phyloP scores from a whole-genome alignment of 306 rosid genomes.

The Sesbania bispinosa region DNA sequence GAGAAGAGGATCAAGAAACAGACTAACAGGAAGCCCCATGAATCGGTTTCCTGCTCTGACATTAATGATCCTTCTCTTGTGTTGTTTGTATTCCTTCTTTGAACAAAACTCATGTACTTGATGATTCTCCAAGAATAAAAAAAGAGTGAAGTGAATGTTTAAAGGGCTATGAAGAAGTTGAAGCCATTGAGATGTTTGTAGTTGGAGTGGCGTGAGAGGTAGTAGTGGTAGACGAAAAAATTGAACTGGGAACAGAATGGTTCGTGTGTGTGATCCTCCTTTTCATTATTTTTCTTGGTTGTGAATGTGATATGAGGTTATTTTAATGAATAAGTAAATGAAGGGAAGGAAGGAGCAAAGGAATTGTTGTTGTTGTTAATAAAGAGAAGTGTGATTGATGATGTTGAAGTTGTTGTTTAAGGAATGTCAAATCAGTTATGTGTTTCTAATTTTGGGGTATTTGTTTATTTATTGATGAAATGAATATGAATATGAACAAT shows the following conservation, averaged over 20 bases:
- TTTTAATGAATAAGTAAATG: neutral
- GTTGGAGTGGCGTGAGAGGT: neutral
- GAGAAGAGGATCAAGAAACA: slow-evolving; percentile 45
- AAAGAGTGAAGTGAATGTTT: neutral
- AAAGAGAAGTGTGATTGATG: neutral
- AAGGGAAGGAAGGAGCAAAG: no score
- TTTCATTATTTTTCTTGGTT: neutral
- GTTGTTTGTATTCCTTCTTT: neutral
- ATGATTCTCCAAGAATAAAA: neutral
- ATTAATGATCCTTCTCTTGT: slow-evolving; percentile 30
- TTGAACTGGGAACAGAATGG: slow-evolving; percentile 14
- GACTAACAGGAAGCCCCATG: slow-evolving; percentile 39
- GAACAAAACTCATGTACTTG: slow-evolving; percentile 16
- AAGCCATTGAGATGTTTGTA: slow-evolving; percentile 9
- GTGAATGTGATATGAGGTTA: neutral
- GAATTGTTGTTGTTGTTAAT: neutral
- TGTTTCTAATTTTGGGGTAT: neutral
- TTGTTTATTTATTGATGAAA: neutral
- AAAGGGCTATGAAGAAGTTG: neutral
- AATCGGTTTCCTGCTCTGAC: slow-evolving; percentile 45
- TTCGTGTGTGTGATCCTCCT: neutral
- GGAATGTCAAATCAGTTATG: slow-evolving; percentile 13
- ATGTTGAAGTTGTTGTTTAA: neutral
- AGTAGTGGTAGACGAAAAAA: slow-evolving; percentile 12
- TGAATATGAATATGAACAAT: no score